Evolutionary conservation across 768 basidiomycete species (phyloP).

Genomic region (Rickenella mellea): DNA sequence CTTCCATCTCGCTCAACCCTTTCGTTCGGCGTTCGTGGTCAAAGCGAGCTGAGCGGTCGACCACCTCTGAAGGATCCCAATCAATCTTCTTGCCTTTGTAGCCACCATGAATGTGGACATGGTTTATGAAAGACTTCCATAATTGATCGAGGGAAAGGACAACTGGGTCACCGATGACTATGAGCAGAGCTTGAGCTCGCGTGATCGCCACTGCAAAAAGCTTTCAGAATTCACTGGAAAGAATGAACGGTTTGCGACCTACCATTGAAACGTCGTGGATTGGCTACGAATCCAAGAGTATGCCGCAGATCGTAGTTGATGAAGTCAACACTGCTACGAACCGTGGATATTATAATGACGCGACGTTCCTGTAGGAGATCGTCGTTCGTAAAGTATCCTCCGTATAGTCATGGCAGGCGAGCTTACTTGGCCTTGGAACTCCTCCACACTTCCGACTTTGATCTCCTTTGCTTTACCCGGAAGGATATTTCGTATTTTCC

Average conservation of each 20-base stretch:
- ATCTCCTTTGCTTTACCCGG: slow-evolving; percentile 20
- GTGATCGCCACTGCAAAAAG: slow-evolving; percentile 44
- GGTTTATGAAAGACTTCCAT: slow-evolving; percentile 54
- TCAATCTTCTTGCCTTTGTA: slow-evolving; percentile 42
- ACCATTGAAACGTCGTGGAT: slow-evolving; percentile 31
- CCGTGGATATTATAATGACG: slow-evolving; percentile 30
- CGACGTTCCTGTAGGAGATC: slow-evolving; percentile 27
- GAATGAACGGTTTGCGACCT: no score
- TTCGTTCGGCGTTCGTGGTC: no score
- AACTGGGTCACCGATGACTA: slow-evolving; percentile 49
- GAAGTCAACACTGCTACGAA: slow-evolving; percentile 23
- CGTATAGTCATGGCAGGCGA: slow-evolving; percentile 1
- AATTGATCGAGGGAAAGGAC: slow-evolving; percentile 54
- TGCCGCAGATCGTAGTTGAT: slow-evolving; percentile 20
- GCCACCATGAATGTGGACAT: slow-evolving; percentile 40
- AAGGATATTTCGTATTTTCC: slow-evolving; percentile 34
- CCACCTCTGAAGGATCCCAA: slow-evolving; percentile 37
- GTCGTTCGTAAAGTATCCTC: no score
- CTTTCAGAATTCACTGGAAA: neutral
- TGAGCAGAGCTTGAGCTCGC: slow-evolving; percentile 48
- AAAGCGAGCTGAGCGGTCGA: slow-evolving; percentile 7
- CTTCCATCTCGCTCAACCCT: slow-evolving; percentile 31
- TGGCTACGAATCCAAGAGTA: slow-evolving; percentile 25
- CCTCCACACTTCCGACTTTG: slow-evolving; percentile 59
- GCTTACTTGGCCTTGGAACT: slow-evolving; percentile 53